A percentile compares a stretch with the other conserved stretches of the same genome.
phyloP scores from a whole-genome alignment of 768 basidiomycete species.

The Boletus sensibilis region DNA sequence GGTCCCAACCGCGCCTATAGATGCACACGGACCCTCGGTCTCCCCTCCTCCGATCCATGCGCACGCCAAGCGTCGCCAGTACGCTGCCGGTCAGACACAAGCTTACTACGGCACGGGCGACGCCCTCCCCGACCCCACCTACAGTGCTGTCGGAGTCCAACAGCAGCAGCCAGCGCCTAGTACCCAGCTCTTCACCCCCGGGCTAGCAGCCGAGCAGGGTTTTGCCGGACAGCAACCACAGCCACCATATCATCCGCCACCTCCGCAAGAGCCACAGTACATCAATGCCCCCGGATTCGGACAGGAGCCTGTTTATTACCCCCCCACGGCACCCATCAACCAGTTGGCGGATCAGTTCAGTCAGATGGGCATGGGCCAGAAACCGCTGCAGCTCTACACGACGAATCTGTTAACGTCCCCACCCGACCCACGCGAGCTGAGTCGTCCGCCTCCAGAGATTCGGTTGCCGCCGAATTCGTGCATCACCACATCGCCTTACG shows the following conservation, averaged over 20 bases:
- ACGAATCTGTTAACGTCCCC: constrained; percentile 91
- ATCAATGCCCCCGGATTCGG: constrained; percentile 45
- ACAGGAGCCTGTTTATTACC: constrained; percentile 42
- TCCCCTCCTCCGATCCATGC: constrained; percentile 45
- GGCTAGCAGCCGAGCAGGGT: constrained; percentile 67
- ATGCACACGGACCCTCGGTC: constrained; percentile 40
- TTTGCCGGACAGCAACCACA: constrained; percentile 58
- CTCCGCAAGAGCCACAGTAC: constrained; percentile 41
- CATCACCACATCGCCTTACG: constrained; percentile 71
- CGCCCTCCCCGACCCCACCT: constrained; percentile 45
- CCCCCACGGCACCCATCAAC: constrained; percentile 45
- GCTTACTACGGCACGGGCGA: constrained; percentile 69
- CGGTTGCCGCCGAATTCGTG: constrained; percentile 82
- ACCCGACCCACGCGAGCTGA: constrained; percentile 85
- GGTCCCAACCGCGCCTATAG: constrained; percentile 37
- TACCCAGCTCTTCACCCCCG: constrained; percentile 81
- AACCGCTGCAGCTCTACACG: constrained; percentile 76
- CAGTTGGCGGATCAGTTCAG: constrained; percentile 81
- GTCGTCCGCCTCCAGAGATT: constrained; percentile 83
- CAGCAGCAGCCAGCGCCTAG: constrained; percentile 37
- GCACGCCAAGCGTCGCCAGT: constrained; percentile 78
- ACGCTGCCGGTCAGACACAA: constrained; percentile 91
- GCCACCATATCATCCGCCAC: constrained; percentile 51
- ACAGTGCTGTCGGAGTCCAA: constrained; percentile 36
- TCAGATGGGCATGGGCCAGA: constrained; percentile 85